phyloP scores from a whole-genome alignment of 352 stramenopile species.

The Blastocystis sp. region DNA sequence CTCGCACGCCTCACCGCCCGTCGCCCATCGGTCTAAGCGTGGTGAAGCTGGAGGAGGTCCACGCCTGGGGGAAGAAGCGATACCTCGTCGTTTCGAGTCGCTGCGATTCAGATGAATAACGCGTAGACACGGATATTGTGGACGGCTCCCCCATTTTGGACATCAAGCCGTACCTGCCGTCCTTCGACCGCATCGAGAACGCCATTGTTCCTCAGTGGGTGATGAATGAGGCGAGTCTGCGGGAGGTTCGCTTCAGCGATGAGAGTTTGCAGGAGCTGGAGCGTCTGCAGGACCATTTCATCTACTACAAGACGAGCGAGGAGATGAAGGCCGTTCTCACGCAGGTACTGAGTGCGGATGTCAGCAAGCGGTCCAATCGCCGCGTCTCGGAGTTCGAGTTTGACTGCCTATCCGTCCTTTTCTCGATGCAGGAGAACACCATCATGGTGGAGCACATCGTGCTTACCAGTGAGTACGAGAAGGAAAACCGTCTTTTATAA shows the following conservation, averaged over 20 bases:
- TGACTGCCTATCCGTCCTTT: slow-evolving; percentile 44
- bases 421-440: slow-evolving; percentile 1
- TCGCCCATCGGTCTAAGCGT: slow-evolving; percentile 79
- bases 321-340: slow-evolving; percentile 21
- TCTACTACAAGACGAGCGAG: slow-evolving; percentile 42
- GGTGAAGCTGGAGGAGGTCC: slow-evolving; percentile 81
- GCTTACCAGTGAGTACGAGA: slow-evolving; percentile 9
- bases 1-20: slow-evolving; percentile 81
- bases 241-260: slow-evolving; percentile 13
- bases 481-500: not conserved
- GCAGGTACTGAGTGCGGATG: slow-evolving; percentile 29
- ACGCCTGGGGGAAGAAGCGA: slow-evolving; percentile 72
- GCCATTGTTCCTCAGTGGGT: slow-evolving; percentile 40
- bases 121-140: slow-evolving; percentile 83
- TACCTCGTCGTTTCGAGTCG: slow-evolving; percentile 62
- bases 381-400: slow-evolving; percentile 43
- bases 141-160: slow-evolving; percentile 83
- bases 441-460: slow-evolving; percentile 44
- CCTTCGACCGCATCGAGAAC: slow-evolving; percentile 70
- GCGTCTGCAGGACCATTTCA: slow-evolving; percentile 9
- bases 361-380: slow-evolving; percentile 54
- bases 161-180: slow-evolving; percentile 82
- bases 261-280: slow-evolving; percentile 5
- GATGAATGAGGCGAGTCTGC: not conserved
- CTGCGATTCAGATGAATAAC: slow-evolving; percentile 72